These are phyloP conservation scores for Fusarium nisikadoi DNA, from an alignment of 2,329 filamentous ascomycete species.

Conservation along the genomic window DNA sequence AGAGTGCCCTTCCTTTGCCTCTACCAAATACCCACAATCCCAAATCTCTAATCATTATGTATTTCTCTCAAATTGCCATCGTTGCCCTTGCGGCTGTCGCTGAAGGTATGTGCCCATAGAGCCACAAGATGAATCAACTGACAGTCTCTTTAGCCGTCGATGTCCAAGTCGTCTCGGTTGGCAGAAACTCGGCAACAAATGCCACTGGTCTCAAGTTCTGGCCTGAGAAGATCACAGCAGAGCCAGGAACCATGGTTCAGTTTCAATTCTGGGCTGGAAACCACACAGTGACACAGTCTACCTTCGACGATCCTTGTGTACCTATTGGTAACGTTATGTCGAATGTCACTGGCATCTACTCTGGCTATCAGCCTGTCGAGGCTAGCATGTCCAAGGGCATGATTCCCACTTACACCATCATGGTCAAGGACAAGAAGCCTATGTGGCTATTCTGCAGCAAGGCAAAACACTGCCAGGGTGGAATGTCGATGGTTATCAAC, in stretches of 20 bases:
- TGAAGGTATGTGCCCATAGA: slow-evolving; percentile 51
- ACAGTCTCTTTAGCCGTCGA: slow-evolving; percentile 47
- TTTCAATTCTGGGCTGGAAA: slow-evolving; percentile 76
- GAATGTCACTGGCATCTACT: slow-evolving; percentile 70
- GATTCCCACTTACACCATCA: slow-evolving; percentile 76
- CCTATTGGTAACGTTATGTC: slow-evolving; percentile 66
- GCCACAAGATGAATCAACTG: not conserved
- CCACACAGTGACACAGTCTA: slow-evolving; percentile 83
- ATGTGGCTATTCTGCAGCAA: slow-evolving; percentile 85
- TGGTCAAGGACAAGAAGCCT: slow-evolving; percentile 74
- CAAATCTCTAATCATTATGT: slow-evolving; percentile 57
- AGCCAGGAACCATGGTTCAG: slow-evolving; percentile 71
- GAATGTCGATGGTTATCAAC: slow-evolving; percentile 83
- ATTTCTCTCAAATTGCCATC: slow-evolving; percentile 59
- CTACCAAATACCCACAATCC: slow-evolving; percentile 23
- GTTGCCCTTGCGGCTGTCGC: slow-evolving; percentile 60
- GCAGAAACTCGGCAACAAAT: slow-evolving; percentile 60
- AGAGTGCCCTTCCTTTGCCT: slow-evolving; percentile 42
- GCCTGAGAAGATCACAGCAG: slow-evolving; percentile 72
- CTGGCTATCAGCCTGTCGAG: slow-evolving; percentile 73
- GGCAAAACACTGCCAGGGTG: slow-evolving; percentile 76
- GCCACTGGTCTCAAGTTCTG: slow-evolving; percentile 66
- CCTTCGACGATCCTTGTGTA: slow-evolving; percentile 75
- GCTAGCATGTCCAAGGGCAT: slow-evolving; percentile 60
- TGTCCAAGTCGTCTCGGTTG: slow-evolving; percentile 75